A percentile compares a stretch with the other conserved stretches of the same genome.
These are phyloP conservation scores for Oryza coarctata DNA, from an alignment of 176 grass and related monocot genomes.

Conservation along the genomic window DNA sequence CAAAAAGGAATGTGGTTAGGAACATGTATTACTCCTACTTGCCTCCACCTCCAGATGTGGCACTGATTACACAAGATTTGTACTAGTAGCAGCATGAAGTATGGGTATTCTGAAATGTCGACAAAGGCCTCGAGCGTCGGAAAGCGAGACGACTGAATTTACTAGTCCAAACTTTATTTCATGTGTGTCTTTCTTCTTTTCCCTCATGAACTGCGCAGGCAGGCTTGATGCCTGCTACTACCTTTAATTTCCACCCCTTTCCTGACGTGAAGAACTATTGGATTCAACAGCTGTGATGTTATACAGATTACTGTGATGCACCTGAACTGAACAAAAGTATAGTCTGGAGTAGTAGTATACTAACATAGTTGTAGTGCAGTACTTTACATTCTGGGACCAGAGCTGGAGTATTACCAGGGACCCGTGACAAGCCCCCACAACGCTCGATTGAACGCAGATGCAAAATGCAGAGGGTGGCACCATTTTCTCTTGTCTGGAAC, in stretches of 20 bases:
- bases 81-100: neutral
- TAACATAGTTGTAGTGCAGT: no score
- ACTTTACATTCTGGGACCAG: neutral
- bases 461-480: neutral
- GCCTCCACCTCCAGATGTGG: neutral
- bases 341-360: neutral
- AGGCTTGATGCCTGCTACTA: neutral
- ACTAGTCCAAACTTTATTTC: neutral
- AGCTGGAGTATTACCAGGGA: neutral
- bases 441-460: neutral
- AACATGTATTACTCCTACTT: neutral
- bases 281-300: neutral
- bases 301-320: neutral
- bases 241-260: neutral
- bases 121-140: neutral
- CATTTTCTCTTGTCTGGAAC: neutral
- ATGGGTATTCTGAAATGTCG: slow-evolving; percentile 20
- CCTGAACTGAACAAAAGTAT: neutral
- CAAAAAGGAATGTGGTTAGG: slow-evolving; percentile 6
- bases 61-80: neutral
- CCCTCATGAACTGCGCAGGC: slow-evolving; percentile 12
- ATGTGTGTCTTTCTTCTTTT: neutral
- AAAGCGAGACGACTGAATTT: neutral
- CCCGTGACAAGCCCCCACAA: neutral
- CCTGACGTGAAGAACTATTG: neutral